Conservation (phyloP, 2,329 filamentous ascomycete genomes). For the Elsinoe arachidis region DNA sequence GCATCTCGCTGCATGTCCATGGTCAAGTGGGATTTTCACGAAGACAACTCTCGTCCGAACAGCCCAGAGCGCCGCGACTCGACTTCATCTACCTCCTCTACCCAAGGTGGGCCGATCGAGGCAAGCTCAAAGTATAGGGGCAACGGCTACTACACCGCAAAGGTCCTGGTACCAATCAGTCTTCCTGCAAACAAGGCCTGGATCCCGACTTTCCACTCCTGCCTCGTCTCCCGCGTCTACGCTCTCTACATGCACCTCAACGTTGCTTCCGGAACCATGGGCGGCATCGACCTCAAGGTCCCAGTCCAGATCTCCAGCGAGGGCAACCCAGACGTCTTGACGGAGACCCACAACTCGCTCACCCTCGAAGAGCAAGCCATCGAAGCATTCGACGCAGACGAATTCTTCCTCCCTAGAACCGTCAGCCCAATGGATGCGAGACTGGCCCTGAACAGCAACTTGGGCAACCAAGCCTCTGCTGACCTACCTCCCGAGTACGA, state of each 20-base stretch:
- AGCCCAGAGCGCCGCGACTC: constrained; percentile 34
- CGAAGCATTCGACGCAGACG: constrained; percentile 22
- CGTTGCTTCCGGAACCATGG: constrained; percentile 42
- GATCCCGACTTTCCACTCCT: constrained; percentile 62
- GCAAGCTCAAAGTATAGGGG: constrained; percentile 36
- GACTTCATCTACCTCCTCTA: constrained; percentile 22
- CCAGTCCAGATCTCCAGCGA: constrained; percentile 37
- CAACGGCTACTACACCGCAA: constrained; percentile 50
- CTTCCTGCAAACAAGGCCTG: constrained; percentile 53
- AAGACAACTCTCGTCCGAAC: constrained; percentile 20
- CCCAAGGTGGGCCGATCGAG: constrained; percentile 25
- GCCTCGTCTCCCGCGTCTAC: constrained; percentile 57
- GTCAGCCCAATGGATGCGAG: constrained; percentile 24
- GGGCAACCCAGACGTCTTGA: constrained; percentile 15
- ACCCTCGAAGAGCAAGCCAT: constrained; percentile 19
- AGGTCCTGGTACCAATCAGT: constrained; percentile 54
- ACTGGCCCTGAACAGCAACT: constrained; percentile 21
- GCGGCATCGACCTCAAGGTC: constrained; percentile 35
- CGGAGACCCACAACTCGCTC: constrained; percentile 16
- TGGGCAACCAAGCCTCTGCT: constrained; percentile 3
- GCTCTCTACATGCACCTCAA: constrained; percentile 50
- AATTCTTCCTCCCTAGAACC: constrained; percentile 30
- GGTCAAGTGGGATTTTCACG: constrained; percentile 48
- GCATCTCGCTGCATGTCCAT: constrained; percentile 48
- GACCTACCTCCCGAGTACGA: constrained; percentile 14